Conservation (phyloP, 495 filamentous ascomycete genomes). For the Neurospora sublineolata region DNA sequence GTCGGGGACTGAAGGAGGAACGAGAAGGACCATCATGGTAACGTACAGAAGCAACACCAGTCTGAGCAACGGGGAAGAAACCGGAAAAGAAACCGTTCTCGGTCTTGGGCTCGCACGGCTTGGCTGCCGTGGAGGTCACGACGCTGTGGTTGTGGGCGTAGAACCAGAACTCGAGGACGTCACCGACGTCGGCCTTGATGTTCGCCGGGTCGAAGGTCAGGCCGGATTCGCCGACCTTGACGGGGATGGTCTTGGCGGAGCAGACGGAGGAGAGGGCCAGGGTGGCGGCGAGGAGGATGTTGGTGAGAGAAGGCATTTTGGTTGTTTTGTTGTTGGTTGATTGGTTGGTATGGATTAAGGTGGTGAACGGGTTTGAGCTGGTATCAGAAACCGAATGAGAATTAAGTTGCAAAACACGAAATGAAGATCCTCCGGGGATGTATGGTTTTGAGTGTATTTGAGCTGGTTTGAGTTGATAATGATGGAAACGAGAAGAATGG, state of each 20-base stretch:
- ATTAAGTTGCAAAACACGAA: neutral
- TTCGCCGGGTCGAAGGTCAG: slow-evolving; percentile 21
- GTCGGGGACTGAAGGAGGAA: slow-evolving; percentile 13
- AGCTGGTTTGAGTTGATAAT: neutral
- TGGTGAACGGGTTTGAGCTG: neutral
- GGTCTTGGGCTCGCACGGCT: slow-evolving; percentile 34
- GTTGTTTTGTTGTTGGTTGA: neutral
- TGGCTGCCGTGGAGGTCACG: slow-evolving; percentile 30
- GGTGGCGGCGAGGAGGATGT: slow-evolving; percentile 6
- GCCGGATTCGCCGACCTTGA: slow-evolving; percentile 17
- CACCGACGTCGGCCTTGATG: slow-evolving; percentile 32
- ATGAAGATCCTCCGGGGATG: neutral
- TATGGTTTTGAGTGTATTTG: neutral
- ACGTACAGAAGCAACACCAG: slow-evolving; percentile 14
- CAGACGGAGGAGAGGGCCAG: slow-evolving; percentile 9
- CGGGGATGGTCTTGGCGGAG: slow-evolving; percentile 12
- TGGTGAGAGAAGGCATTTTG: slow-evolving; percentile 6
- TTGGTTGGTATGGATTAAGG: neutral
- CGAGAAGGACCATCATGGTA: neutral
- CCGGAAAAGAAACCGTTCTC: slow-evolving; percentile 35
- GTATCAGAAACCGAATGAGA: neutral
- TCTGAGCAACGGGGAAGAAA: slow-evolving; percentile 24
- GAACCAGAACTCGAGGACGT: slow-evolving; percentile 44
- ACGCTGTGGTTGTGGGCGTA: slow-evolving; percentile 41
- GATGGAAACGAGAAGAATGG: neutral